Evolutionary conservation across 495 filamentous ascomycete genomes (phyloP).

Genomic region (Xylaria curta): DNA sequence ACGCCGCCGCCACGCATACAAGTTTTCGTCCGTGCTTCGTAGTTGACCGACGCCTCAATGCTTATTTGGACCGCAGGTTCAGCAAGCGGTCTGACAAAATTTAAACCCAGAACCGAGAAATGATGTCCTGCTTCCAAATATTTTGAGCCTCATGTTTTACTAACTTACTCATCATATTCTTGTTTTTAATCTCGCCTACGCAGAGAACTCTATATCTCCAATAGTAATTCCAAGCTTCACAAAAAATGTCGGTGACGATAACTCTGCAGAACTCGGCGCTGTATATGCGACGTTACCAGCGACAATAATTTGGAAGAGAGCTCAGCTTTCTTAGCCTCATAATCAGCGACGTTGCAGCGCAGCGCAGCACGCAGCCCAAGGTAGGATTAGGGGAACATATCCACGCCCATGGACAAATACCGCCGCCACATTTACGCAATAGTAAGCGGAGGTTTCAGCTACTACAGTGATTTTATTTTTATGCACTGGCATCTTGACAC

Average conservation of each 20-base stretch:
- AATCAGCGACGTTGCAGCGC: background rate
- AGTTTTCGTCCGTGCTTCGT: background rate
- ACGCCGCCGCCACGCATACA: background rate
- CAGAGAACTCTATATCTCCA: background rate
- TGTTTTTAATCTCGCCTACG: background rate
- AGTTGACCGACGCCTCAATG: background rate
- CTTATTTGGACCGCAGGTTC: background rate
- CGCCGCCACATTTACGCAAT: too few species aligned
- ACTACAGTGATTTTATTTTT: too few species aligned
- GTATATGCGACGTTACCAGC: background rate
- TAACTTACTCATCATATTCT: background rate
- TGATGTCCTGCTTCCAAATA: background rate
- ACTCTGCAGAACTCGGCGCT: background rate
- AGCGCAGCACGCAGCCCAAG: background rate
- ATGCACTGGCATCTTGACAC: too few species aligned
- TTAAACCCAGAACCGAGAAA: background rate
- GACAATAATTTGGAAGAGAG: background rate
- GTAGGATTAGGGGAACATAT: too few species aligned
- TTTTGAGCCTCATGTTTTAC: background rate
- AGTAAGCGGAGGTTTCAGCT: too few species aligned
- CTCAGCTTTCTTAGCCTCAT: background rate
- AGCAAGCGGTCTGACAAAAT: background rate
- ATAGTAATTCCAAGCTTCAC: background rate
- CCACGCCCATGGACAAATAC: too few species aligned
- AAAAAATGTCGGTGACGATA: background rate